Conservation (phyloP, 208 protist genomes). For the Acanthamoeba triangularis region DNA sequence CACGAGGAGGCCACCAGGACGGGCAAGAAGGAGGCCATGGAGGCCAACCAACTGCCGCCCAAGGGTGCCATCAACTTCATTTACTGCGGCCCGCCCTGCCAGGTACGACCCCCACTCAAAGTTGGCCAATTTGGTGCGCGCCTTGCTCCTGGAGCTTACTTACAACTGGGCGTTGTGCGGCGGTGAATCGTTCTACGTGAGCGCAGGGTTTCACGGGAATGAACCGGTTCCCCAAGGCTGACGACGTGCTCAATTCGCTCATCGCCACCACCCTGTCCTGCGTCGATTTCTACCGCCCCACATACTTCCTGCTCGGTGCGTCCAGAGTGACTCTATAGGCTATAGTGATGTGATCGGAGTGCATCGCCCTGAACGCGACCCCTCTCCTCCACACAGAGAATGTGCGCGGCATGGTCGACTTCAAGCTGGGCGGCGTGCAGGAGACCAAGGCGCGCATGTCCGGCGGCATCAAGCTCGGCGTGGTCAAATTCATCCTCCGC, state of each 20-base stretch:
- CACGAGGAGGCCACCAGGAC: slow-evolving; percentile 37
- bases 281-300: slow-evolving; percentile 64
- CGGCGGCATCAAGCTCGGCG: slow-evolving; percentile 32
- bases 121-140: neutral
- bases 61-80: slow-evolving; percentile 70
- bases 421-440: slow-evolving; percentile 42
- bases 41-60: slow-evolving; percentile 41
- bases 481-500: slow-evolving; percentile 41
- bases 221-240: slow-evolving; percentile 61
- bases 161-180: no score
- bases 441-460: neutral
- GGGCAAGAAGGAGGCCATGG: neutral
- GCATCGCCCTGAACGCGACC: no score
- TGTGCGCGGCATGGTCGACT: slow-evolving; percentile 51
- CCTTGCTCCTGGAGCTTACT: neutral
- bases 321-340: no score
- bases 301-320: slow-evolving; percentile 62
- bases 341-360: no score
- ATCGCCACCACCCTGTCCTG: slow-evolving; percentile 59
- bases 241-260: slow-evolving; percentile 64
- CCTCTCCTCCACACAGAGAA: no score
- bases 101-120: neutral
- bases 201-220: slow-evolving; percentile 54
- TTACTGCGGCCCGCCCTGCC: slow-evolving; percentile 69
- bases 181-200: neutral